A percentile compares a stretch with the other conserved stretches of the same genome.
These are phyloP conservation scores for Elongisporangium prolatum DNA, from an alignment of 352 stramenopile genomes.

Conservation along the genomic window DNA sequence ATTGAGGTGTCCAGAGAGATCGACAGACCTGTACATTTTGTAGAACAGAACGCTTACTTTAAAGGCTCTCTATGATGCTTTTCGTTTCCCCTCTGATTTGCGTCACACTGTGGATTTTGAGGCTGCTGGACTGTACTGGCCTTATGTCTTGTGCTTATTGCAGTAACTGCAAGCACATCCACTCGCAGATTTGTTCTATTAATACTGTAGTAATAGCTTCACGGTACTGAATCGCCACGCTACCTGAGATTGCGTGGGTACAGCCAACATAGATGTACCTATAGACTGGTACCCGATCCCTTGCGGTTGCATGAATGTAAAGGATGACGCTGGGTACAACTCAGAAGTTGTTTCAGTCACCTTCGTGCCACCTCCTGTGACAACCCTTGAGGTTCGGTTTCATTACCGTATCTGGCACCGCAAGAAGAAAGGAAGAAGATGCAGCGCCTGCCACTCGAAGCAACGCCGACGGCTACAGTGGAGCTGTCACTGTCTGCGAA, in stretches of 20 bases:
- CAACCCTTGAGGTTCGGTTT: not conserved
- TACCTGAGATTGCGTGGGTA: not conserved
- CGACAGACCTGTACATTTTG: no score
- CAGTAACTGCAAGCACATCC: no score
- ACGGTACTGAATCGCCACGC: no score
- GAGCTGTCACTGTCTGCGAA: slow-evolving; percentile 83
- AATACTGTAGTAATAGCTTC: no score
- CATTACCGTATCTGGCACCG: slow-evolving; percentile 15
- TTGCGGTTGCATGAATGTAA: not conserved
- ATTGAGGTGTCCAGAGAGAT: no score
- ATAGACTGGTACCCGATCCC: not conserved
- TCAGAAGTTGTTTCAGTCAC: not conserved
- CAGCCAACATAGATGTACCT: slow-evolving; percentile 12
- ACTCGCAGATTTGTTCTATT: no score
- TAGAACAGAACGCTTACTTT: no score
- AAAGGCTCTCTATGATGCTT: no score
- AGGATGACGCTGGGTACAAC: not conserved
- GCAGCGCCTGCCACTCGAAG: slow-evolving; percentile 7
- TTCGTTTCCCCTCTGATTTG: not conserved
- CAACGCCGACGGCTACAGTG: slow-evolving; percentile 40
- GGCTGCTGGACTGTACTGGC: not conserved
- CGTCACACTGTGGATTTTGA: not conserved
- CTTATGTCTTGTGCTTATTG: not conserved
- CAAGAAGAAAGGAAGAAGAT: not conserved
- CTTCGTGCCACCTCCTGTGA: slow-evolving; percentile 2